Conservation (phyloP, 805 yeast genomes). For the Yarrowia sp. region DNA sequence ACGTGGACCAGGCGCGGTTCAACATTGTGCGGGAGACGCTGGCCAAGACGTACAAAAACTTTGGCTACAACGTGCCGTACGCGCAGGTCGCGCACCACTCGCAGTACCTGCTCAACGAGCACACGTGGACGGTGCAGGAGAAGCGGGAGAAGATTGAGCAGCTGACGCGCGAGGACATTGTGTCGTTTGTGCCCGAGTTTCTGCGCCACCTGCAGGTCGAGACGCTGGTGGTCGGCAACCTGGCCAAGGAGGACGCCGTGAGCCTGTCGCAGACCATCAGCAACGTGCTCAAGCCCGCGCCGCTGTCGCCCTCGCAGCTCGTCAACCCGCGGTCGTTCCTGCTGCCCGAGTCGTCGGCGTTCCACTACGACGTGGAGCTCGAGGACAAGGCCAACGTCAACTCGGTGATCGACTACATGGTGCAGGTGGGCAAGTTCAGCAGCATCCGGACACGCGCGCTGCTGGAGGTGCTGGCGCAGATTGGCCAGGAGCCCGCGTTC, state of each 20-base stretch:
- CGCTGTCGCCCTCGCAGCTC: constrained; percentile 47
- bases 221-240: constrained; percentile 75
- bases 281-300: constrained; percentile 42
- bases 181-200: constrained; percentile 52
- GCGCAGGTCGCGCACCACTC: constrained; percentile 66
- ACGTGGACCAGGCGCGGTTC: constrained; percentile 58
- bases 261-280: constrained; percentile 48
- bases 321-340: constrained; percentile 45
- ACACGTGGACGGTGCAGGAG: constrained; percentile 63
- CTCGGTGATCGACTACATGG: constrained; percentile 75
- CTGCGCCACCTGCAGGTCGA: constrained; percentile 64
- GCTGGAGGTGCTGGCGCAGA: constrained; percentile 66
- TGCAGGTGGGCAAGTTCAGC: constrained; percentile 59
- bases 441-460: constrained; percentile 49
- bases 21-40: constrained; percentile 63
- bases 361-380: constrained; percentile 36
- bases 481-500: constrained; percentile 84
- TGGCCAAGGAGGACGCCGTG: constrained; percentile 52
- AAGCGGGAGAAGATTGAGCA: constrained; percentile 50
- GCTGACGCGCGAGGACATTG: constrained; percentile 51
- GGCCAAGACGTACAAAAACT: constrained; percentile 62
- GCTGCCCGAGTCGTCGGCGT: constrained; percentile 35
- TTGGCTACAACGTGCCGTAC: constrained; percentile 73
- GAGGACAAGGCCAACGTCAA: constrained; percentile 73
- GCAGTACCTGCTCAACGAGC: constrained; percentile 66